Evolutionary conservation across 345 rosid species (phyloP).

Genomic region (Excoecaria agallocha): DNA sequence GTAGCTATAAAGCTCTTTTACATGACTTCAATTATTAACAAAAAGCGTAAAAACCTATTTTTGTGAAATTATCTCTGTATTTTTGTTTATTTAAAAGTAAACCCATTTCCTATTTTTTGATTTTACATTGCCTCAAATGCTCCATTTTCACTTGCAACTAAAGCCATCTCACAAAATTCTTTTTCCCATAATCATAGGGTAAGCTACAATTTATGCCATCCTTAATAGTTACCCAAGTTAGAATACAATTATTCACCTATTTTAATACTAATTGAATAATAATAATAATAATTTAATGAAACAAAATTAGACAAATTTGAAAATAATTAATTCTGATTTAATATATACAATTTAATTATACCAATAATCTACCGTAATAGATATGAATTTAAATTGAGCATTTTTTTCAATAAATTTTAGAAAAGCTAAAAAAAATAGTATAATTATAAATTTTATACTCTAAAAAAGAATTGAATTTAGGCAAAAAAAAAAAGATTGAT

Average conservation of each 20-base stretch:
- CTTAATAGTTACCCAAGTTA: not conserved
- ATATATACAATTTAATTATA: no score
- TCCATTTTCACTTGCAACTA: not conserved
- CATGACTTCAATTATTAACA: not conserved
- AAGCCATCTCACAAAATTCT: not conserved
- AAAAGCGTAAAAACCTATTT: not conserved
- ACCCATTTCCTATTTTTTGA: not conserved
- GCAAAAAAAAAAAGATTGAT: no score
- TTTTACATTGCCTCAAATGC: not conserved
- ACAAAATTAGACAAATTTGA: no score
- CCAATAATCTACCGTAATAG: no score
- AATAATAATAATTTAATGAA: no score
- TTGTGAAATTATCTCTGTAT: not conserved
- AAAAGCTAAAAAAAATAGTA: no score
- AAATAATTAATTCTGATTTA: no score
- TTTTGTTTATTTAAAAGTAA: not conserved
- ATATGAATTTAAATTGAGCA: no score
- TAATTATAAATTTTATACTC: no score
- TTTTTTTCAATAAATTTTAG: no score
- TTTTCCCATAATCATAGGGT: not conserved
- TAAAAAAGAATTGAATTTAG: no score
- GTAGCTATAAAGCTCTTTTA: conserved; percentile 2
- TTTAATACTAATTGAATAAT: no score
- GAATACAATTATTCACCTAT: not conserved
- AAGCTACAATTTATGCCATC: not conserved